Base-by-base conservation (phyloP, 495 filamentous ascomycete genomes). In the Patellaria atrata region DNA sequence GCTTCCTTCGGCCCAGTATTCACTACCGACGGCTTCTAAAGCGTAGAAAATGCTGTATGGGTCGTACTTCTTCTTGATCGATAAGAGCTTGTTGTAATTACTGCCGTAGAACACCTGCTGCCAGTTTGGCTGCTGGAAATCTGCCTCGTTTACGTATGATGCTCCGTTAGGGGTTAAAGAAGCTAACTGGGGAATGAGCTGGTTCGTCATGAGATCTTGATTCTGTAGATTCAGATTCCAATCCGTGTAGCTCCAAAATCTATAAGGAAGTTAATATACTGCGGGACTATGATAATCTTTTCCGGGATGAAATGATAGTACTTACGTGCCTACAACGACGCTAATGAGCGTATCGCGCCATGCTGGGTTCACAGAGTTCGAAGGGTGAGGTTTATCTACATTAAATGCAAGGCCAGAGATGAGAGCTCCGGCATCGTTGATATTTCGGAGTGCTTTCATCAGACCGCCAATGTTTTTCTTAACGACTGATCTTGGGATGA, bases 21-120 rank as follows among this genome's bases (percentile, higher is more conserved):
- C 47, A 21, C 43, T 46, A 12, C 43, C 47, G 4, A 50, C 47
- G 1, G 30, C 43, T 16, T 21, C 27, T 5, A 34, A 10, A 3
- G 33, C 43, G 29, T 37, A 49, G 19, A 51, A 40, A 13, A 42
- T 16, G 11, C 26, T 23, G 1, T 40, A 29, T 19, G 47, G 28
- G 17, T 33, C 9, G 9, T 33, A 33, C 17, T 33, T 14, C 30
- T n/a, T n/a, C 19, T 33, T 33, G 3, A 33, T 33, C n/a, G 13
- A 11, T 4, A 13, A 13, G 13, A 33, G 17, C 17, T 20, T 14
- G 13, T 5, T 17, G 30, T 33, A 33, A 20, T 33, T 24, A 17
- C 30, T 33, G 3, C 30, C 30, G 30, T 33, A 33, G 17, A 33
- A 33, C 12, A 20, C 12, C 30, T n/a, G n/a, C 19, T 33, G 2